Conservation (phyloP, 176 grass and related monocot genomes). For the Miscanthus lutarioriparius region DNA sequence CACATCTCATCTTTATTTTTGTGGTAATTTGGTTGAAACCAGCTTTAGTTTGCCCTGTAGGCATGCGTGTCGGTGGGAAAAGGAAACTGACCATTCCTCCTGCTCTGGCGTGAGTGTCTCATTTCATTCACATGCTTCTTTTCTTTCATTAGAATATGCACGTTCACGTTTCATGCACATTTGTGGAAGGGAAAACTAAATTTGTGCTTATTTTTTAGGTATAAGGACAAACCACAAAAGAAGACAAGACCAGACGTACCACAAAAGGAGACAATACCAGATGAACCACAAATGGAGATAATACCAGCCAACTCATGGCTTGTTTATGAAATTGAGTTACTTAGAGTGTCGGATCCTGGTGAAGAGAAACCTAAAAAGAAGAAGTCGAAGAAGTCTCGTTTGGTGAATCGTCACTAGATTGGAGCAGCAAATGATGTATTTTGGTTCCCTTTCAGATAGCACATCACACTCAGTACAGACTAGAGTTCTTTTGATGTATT, state of each 20-base stretch:
- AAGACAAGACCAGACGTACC: no score
- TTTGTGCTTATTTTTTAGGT: not conserved
- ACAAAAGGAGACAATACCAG: no score
- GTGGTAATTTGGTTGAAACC: not conserved
- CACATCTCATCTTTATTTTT: not conserved
- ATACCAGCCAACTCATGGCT: not conserved
- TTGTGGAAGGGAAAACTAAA: not conserved
- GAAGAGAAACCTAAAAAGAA: not conserved
- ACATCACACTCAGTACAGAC: not conserved
- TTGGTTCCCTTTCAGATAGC: not conserved
- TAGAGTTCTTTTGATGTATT: not conserved
- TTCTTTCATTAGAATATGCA: not conserved
- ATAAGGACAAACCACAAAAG: not conserved
- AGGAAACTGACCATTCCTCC: slow-evolving; percentile 14
- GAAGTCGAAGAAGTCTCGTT: not conserved
- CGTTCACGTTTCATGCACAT: not conserved
- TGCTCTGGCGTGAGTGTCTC: not conserved
- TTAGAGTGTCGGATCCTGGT: not conserved
- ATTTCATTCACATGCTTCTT: not conserved
- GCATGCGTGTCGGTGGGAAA: slow-evolving; percentile 26
- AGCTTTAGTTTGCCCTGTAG: not conserved
- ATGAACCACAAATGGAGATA: no score
- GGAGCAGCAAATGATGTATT: not conserved
- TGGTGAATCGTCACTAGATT: not conserved
- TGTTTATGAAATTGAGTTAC: not conserved